Conservation (phyloP, 1,139 yeast genomes). For the Arxiozyma telluris region DNA sequence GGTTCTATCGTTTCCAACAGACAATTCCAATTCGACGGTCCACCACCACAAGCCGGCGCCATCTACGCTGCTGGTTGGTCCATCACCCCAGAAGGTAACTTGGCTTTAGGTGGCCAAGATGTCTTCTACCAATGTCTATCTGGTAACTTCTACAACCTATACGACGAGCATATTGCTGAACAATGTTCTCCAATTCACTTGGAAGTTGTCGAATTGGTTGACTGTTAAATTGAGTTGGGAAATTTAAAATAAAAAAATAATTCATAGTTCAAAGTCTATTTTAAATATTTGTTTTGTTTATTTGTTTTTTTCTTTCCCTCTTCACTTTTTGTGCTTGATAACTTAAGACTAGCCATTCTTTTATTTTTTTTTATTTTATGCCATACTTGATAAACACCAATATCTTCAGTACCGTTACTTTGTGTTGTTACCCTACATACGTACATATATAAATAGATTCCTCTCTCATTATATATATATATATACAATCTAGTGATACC, state of each 20-base stretch:
- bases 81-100: conserved; percentile 33
- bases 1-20: conserved; percentile 81
- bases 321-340: background rate
- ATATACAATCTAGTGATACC: no score
- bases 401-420: no score
- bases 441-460: no score
- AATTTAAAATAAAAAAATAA: background rate
- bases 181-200: conserved; percentile 16
- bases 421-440: no score
- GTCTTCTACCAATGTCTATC: conserved; percentile 19
- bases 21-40: conserved; percentile 88
- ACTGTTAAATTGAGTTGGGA: conserved; percentile 35
- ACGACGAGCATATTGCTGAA: conserved; percentile 13
- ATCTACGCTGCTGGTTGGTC: conserved; percentile 85
- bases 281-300: no score
- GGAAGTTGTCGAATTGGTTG: conserved; percentile 11
- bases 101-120: conserved; percentile 17
- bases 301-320: background rate
- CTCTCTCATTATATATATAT: no score
- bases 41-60: no score
- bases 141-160: conserved; percentile 19
- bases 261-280: no score
- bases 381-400: no score
- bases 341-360: no score
- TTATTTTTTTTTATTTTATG: no score